Conservation (phyloP, 331 rosid species). For the Rosa hybrid region DNA sequence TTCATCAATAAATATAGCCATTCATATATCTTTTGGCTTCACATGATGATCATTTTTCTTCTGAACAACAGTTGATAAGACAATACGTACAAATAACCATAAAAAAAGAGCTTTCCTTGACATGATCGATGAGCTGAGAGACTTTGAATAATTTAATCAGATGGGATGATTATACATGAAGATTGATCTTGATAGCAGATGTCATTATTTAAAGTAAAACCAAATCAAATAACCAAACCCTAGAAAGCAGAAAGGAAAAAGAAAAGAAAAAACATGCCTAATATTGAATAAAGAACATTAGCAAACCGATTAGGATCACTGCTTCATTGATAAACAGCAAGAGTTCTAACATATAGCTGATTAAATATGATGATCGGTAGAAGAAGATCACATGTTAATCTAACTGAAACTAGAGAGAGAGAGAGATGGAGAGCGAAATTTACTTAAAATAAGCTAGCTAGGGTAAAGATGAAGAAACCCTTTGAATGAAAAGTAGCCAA, state of each 20-base stretch:
- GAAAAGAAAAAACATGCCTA: background rate
- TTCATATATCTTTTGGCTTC: background rate
- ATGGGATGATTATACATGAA: background rate
- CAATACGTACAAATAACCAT: background rate
- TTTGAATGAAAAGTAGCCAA: slow-evolving; percentile 6
- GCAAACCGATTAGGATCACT: background rate
- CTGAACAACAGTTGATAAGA: background rate
- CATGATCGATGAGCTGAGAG: background rate
- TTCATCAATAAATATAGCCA: background rate
- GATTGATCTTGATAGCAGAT: background rate
- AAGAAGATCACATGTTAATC: background rate
- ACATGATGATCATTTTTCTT: background rate
- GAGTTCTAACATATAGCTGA: background rate
- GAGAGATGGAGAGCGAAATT: slow-evolving; percentile 1
- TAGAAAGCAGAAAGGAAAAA: background rate
- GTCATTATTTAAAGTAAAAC: background rate
- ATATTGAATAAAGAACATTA: background rate
- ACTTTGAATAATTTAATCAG: background rate
- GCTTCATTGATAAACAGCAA: background rate
- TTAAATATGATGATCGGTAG: slow-evolving; percentile 11
- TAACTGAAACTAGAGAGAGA: background rate
- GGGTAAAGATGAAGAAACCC: background rate
- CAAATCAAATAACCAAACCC: slow-evolving; percentile 6
- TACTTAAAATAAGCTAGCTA: background rate
- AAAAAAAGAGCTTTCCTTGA: background rate